Evolutionary conservation across 129 eudicot genomes (phyloP), one percentile per base, ranked within the genome.

Genomic region (Flaveria trinervia): DNA sequence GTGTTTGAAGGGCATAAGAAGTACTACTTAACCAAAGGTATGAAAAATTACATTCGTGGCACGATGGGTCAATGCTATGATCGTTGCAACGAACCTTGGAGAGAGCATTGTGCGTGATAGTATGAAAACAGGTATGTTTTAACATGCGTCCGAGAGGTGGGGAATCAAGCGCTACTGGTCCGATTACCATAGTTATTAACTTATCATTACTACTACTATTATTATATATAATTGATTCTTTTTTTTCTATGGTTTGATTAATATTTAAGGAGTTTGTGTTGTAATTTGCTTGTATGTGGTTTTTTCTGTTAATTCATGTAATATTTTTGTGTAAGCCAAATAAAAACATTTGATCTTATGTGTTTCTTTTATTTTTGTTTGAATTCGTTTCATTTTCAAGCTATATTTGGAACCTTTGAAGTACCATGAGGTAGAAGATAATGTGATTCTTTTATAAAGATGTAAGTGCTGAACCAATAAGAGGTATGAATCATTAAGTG

Each of bases 131-230:
- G 83, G 25, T 79, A 73, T 72, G 46, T 67, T 54, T 54, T 61
- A 79, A 70, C 50, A 22, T 61, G 72, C 51, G 64, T 52, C 83
- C 69, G 74, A 20, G 0, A 80, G 66, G 50, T 49, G 79, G 83
- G 83, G 83, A 80, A 80, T 80, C 51, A 80, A 80, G 83, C 79
- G 14, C 68, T 49, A 65, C 79, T 80, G 83, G 83, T 80, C 83
- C 83, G 83, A 73, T 80, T 65, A 51, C 20, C 66, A 41, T 23
- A 9, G 9, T 62, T 61, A 6, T 23, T 48, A 12, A 33, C 39
- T 66, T 54, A 36, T 60, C 30, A 10, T 22, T 60, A 12, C 43
- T 7, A 48, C 44, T 74, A 11, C 18, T 77, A 77, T 23, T 36
- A 36, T 5, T 36, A 36, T 36, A 5, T 36, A 36, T 36, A 36